phyloP scores from a whole-genome alignment of 306 rosid genomes.

The Lathyrus tuberosus region DNA sequence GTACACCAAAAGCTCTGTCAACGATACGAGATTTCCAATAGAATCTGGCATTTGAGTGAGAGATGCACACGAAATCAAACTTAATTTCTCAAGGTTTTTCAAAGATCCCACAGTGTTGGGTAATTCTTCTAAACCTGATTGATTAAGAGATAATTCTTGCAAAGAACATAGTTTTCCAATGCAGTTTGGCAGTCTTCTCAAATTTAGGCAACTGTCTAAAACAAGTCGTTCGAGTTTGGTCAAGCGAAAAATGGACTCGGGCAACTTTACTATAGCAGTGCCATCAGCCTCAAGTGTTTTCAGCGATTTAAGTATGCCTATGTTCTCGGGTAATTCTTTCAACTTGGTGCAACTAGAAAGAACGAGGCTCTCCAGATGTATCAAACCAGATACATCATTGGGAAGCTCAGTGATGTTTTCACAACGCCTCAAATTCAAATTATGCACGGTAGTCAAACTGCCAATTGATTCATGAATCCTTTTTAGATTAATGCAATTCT shows the following conservation, averaged over 20 bases:
- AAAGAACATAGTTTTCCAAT: constrained; percentile 57
- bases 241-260: constrained; percentile 54
- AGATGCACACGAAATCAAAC: constrained; percentile 49
- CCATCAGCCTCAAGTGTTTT: constrained; percentile 48
- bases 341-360: constrained; percentile 51
- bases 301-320: constrained; percentile 50
- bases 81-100: constrained; percentile 59
- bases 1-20: constrained; percentile 36
- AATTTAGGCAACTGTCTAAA: constrained; percentile 42
- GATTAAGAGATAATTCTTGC: constrained; percentile 50
- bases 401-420: constrained; percentile 51
- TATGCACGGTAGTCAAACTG: constrained; percentile 45
- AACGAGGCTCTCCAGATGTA: constrained; percentile 49
- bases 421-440: constrained; percentile 52
- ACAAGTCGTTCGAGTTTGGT: constrained; percentile 50
- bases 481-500: constrained; percentile 45
- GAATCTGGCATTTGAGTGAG: constrained; percentile 57
- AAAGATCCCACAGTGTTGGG: constrained; percentile 54
- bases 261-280: constrained; percentile 53
- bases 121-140: constrained; percentile 51
- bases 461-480: constrained; percentile 60
- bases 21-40: constrained; percentile 45
- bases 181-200: constrained; percentile 52
- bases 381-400: constrained; percentile 55
- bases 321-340: constrained; percentile 52